phyloP scores from a whole-genome alignment of 768 basidiomycete genomes.

The Cystofilobasidium ferigula region DNA sequence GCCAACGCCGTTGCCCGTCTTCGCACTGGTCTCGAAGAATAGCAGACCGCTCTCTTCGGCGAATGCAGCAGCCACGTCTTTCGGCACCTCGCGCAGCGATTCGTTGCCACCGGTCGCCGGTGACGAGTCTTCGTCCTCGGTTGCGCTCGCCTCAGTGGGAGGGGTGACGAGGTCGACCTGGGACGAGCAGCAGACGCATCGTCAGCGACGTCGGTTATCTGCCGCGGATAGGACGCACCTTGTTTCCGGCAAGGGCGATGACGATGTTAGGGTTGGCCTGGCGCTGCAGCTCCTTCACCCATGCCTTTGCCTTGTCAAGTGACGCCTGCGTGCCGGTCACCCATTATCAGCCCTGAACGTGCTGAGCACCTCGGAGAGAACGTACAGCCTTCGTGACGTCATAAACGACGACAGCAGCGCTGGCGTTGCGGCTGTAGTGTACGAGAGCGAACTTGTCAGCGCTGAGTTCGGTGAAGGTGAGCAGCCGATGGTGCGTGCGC shows the following conservation, averaged over 20 bases:
- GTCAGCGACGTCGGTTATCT: too few relatives aligned
- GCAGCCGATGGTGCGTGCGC: too few relatives aligned
- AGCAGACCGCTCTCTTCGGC: slow-evolving; percentile 86
- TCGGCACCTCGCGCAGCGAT: slow-evolving; percentile 69
- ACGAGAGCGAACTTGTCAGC: slow-evolving; percentile 48
- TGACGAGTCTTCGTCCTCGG: slow-evolving; percentile 40
- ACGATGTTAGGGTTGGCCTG: slow-evolving; percentile 99
- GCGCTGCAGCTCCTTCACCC: slow-evolving; percentile 98
- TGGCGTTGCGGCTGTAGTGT: slow-evolving; percentile 59
- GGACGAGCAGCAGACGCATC: neutral
- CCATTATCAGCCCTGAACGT: too few relatives aligned
- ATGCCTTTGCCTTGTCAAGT: slow-evolving; percentile 96
- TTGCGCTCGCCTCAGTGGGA: slow-evolving; percentile 20
- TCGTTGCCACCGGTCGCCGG: slow-evolving; percentile 18
- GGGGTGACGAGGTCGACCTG: slow-evolving; percentile 38
- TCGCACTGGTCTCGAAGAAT: slow-evolving; percentile 96
- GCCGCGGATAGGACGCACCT: slow-evolving; percentile 63
- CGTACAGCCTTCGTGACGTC: slow-evolving; percentile 78
- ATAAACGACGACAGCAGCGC: slow-evolving; percentile 95
- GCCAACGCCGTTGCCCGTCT: slow-evolving; percentile 87
- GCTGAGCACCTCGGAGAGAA: too few relatives aligned
- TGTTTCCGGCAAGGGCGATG: slow-evolving; percentile 96
- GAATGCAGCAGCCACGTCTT: slow-evolving; percentile 92
- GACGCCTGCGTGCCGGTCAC: slow-evolving; percentile 45
- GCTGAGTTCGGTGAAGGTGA: neutral